Base-by-base conservation (phyloP, 352 stramenopile genomes). In the Globisporangium orthogonon region DNA sequence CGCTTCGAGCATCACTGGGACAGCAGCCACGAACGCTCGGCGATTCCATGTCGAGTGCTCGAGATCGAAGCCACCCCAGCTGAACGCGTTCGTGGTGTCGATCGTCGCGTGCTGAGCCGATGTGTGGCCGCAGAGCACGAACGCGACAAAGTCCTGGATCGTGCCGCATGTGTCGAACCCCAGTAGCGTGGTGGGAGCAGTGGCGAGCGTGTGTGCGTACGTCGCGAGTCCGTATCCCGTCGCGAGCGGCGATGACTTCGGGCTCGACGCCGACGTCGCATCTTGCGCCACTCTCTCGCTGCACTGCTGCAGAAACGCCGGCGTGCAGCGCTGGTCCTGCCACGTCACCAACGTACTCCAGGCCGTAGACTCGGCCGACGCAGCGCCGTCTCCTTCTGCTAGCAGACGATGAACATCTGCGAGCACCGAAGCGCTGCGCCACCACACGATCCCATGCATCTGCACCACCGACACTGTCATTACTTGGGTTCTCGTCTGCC, bases 371-470 rank as follows among this genome's bases (percentile, higher is more conserved):
- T 28, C 28, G 3, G n/a, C 35, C 64, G 58, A 14, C 70, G 41
- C 35, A 45, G 15, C 15, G 59, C 29, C 18, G 17, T 37, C 37
- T 29, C 13, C 40, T 37, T 23, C 41, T 33, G 52, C 44, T 14
- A 82, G 59, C 17, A 86, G 71, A 30, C 54, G 56, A 49, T 67
- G 58, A 7, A 68, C 59, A 18, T 60, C 54, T 0, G 62, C 60
- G 11, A 63, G 37, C 28, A 87, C 75, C 0, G 67, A 64, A 2
- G 64, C 71, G 29, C 74, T 75, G 33, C 68, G 73, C 84, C 84
- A 94, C 84, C 84, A 94, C 45, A 91, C 64, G 49, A 94, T 91
- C 6, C 84, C 84, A 50, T 94, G 84, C 84, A 94, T 94, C 82
- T 94, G 62, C 14, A 2, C 2, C 6, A 18, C 40, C 29, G 13